Base-by-base conservation (phyloP, 169 alveolate genomes). In the Cystoisospora suis region DNA sequence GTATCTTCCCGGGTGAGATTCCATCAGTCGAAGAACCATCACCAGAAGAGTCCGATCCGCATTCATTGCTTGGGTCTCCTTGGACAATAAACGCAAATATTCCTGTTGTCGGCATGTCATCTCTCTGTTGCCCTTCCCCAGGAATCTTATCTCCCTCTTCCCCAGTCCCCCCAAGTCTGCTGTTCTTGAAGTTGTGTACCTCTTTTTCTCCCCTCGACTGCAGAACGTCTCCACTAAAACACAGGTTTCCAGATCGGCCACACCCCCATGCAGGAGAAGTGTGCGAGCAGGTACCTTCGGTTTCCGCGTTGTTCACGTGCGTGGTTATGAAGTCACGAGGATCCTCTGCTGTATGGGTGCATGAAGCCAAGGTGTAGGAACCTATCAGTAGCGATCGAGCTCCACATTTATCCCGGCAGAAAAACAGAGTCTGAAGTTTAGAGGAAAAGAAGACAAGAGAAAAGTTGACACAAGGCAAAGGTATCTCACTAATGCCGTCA, bases 331-430 rank as follows among this genome's bases (percentile, higher is more conserved):
- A 53, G 65, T 20, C 75, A 36, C 75, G 42, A 15, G 5, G 29
- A 36, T 29, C 42, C 32, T 36, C 42, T 36, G n/a, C 77, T 1
- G 9, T 20, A 17, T 32, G 77, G 34, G 42, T 49, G n/a, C 61
- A 2, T 36, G 77, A 65, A 12, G 77, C 3, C 3, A 44, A n/a
- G 3, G 32, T n/a, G 7, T n/a, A 32, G 38, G 83, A 9, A 38
- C 49, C 36, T 34, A n/a, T 17, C 38, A 72, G 23, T 40, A 72
- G 83, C 3, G 83, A 72, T 3, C 56, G 53, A 0, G 83, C 32
- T 0, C 83, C 83, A 17, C 36, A 15, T 72, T 72, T 72, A 32
- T 72, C 83, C 12, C 83, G 83, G 32, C 83, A 72, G 56, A 72
- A 72, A 17, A 3, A 72, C 23, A 72, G 83, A 46, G 38, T 38